A percentile compares a stretch with the other conserved stretches of the same genome.
Evolutionary conservation across 495 filamentous ascomycete species (phyloP).

Genomic region (Xylaria cubensis): DNA sequence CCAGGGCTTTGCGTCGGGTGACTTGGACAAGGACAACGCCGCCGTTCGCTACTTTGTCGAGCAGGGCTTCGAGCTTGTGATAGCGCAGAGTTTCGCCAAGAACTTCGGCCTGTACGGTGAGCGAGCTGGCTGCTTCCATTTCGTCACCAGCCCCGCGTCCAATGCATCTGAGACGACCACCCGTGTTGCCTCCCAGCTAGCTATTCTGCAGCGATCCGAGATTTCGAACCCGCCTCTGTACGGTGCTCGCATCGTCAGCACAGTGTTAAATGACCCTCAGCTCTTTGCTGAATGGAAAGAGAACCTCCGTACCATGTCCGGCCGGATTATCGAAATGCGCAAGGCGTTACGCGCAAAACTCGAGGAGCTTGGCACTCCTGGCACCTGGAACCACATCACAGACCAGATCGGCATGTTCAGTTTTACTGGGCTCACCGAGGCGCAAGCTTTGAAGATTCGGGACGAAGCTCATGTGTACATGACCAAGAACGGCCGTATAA

Average conservation of each 20-base stretch:
- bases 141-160: conserved; percentile 74
- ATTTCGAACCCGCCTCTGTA: conserved; percentile 97
- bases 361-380: conserved; percentile 82
- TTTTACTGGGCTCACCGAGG: conserved; percentile 88
- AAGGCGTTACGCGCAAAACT: conserved; percentile 74
- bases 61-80: conserved; percentile 92
- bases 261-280: conserved; percentile 78
- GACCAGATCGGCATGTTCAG: conserved; percentile 99
- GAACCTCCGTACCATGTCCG: conserved; percentile 91
- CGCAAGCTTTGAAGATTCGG: conserved; percentile 81
- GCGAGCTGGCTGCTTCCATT: conserved; percentile 96
- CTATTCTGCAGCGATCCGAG: conserved; percentile 94
- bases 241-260: conserved; percentile 84
- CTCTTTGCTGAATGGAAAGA: conserved; percentile 96
- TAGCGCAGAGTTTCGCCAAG: conserved; percentile 97
- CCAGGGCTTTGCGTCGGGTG: conserved; percentile 96
- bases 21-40: conserved; percentile 83
- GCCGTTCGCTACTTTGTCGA: conserved; percentile 92
- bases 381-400: conserved; percentile 94
- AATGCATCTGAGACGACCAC: conserved; percentile 67
- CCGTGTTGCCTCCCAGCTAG: conserved; percentile 83
- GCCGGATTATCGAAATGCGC: conserved; percentile 91
- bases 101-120: conserved; percentile 99
- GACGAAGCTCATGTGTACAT: conserved; percentile 92
- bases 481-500: conserved; percentile 98